These are phyloP conservation scores for Priceomyces castillae DNA, from an alignment of 805 yeast genomes.

Conservation along the genomic window DNA sequence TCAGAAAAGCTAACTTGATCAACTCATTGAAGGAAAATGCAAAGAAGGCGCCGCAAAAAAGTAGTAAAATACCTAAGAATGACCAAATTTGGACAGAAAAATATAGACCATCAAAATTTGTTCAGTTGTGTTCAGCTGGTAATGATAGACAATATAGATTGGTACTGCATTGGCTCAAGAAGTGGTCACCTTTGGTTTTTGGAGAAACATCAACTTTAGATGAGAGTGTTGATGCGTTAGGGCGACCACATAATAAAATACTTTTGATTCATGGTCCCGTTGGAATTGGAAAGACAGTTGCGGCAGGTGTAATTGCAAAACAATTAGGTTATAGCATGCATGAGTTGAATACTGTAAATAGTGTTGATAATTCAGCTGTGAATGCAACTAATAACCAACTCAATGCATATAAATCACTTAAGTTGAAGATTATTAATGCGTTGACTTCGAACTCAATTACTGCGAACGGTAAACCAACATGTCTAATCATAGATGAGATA, in stretches of 20 bases:
- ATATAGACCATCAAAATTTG: slow-evolving; percentile 33
- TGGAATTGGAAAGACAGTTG: slow-evolving; percentile 89
- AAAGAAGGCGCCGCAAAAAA: slow-evolving; percentile 3
- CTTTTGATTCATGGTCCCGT: slow-evolving; percentile 87
- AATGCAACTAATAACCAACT: slow-evolving; percentile 42
- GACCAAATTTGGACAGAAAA: slow-evolving; percentile 37
- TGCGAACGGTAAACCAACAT: slow-evolving; percentile 70
- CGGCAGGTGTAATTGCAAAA: slow-evolving; percentile 78
- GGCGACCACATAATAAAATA: slow-evolving; percentile 50
- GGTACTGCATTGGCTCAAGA: slow-evolving; percentile 39
- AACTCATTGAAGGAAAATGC: slow-evolving; percentile 15
- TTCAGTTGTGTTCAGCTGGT: slow-evolving; percentile 44
- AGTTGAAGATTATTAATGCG: slow-evolving; percentile 48
- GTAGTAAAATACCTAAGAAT: slow-evolving; percentile 2
- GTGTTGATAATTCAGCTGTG: slow-evolving; percentile 32
- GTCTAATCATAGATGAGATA: slow-evolving; percentile 84
- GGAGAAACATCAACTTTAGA: slow-evolving; percentile 17
- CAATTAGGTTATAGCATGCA: slow-evolving; percentile 78
- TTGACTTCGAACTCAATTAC: slow-evolving; percentile 56
- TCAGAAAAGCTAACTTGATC: slow-evolving; percentile 18
- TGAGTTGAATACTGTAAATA: slow-evolving; percentile 75
- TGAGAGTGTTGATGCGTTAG: slow-evolving; percentile 25
- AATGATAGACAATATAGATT: slow-evolving; percentile 40
- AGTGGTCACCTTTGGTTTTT: slow-evolving; percentile 36
- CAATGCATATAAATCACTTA: slow-evolving; percentile 29